Percentiles rank a stretch among this genome's conserved stretches.
phyloP scores from a whole-genome alignment of 1,284 basidiomycete genomes.

The Acaromyces ingoldii region DNA sequence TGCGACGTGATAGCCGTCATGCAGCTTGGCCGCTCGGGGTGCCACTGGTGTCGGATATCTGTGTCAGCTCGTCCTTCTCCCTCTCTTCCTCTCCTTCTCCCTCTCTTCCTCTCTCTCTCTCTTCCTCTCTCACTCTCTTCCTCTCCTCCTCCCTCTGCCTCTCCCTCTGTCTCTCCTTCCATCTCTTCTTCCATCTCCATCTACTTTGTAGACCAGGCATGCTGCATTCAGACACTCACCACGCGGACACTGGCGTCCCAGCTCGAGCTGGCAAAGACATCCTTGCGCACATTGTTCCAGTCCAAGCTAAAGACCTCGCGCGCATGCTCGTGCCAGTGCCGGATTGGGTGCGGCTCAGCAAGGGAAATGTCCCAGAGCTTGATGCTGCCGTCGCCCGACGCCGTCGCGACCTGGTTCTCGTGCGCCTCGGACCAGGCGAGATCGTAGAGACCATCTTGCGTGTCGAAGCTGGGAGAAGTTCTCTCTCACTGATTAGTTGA shows the following conservation, averaged over 20 bases:
- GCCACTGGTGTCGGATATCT: constrained; percentile 60
- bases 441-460: constrained; percentile 89
- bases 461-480: constrained; percentile 77
- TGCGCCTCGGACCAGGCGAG: constrained; percentile 87
- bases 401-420: constrained; percentile 86
- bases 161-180: no score
- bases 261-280: constrained; percentile 71
- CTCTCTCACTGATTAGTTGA: no score
- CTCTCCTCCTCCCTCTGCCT: no score
- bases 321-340: constrained; percentile 87
- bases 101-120: neutral
- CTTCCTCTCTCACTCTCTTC: no score
- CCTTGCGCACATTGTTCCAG: constrained; percentile 93
- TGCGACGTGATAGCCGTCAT: constrained; percentile 76
- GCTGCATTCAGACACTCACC: no score
- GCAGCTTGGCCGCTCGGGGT: constrained; percentile 70
- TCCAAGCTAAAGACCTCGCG: constrained; percentile 91
- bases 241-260: constrained; percentile 91
- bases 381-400: constrained; percentile 84
- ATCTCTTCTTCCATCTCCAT: neutral
- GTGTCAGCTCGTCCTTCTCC: no score
- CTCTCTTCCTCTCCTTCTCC: no score
- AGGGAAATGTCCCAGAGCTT: constrained; percentile 85
- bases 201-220: neutral
- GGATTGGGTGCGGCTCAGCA: constrained; percentile 70